Evolutionary conservation across 2,329 filamentous ascomycete genomes (phyloP), one percentile per base, ranked within the genome.

Genomic region (Colletotrichum lini): DNA sequence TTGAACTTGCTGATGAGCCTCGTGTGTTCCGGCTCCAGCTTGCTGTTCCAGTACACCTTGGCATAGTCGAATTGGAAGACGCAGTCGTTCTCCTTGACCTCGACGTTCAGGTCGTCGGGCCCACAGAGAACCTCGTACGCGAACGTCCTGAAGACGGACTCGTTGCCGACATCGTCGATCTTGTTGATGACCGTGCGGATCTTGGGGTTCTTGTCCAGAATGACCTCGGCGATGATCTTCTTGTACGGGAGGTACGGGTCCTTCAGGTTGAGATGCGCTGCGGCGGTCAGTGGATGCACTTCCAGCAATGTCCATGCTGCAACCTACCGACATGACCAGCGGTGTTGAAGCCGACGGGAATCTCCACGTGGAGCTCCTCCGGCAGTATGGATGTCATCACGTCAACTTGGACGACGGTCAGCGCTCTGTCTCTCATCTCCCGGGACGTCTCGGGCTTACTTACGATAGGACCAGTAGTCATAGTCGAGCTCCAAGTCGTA

Each of bases 31-130:
- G 91, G 93, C 77, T 97, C 92, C 16, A 99, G 89, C 75, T 96
- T 91, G 77, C 91, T 95, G 83, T 99, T 99, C 96, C 96, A 99
- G 86, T 99, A 99, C 4, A 99, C 96, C 76, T 97, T 97, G 73
- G 93, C 90, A 81, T 97, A 99, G 84, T 99, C 94, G 81, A 99
- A 98, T 67, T 87, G 87, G 84, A 98, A 99, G n/a, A 87, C 85
- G 83, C 96, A 98, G 72, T 91, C 89, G 76, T 93, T 92, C 82
- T 98, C 95, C 74, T 89, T 90, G 63, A 96, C 88, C 73, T 93
- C 90, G 65, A 99, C 96, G 64, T 95, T 91, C 81, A 98, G 85
- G 77, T 98, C 92, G 76, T 94, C 90, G 0, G 90, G 88, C 0
- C 96, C 96, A 2, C 91, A 91, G 0, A 99, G 89, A 16, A 98